phyloP scores from a whole-genome alignment of 2,329 filamentous ascomycete genomes.

The Penicillium sp. region DNA sequence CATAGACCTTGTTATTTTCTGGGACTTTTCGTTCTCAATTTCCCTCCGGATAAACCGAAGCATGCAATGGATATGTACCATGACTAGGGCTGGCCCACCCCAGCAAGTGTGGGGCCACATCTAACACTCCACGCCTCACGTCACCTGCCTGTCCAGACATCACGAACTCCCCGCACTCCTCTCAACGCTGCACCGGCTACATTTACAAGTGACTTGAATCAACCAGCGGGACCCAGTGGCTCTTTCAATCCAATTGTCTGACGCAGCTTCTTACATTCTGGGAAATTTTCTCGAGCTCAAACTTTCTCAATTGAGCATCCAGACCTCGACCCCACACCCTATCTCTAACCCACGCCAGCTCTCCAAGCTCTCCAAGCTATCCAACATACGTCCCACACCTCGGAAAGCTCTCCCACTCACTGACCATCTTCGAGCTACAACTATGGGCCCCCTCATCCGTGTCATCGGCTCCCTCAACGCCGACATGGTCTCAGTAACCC shows the following conservation, averaged over 20 bases:
- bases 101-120: neutral
- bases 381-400: neutral
- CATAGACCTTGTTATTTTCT: too few species aligned
- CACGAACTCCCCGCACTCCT: neutral
- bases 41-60: too few species aligned
- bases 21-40: too few species aligned
- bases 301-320: neutral
- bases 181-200: neutral
- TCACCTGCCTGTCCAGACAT: neutral
- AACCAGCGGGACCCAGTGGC: neutral
- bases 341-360: too few species aligned
- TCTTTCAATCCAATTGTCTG: neutral
- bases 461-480: conserved; percentile 93
- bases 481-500: conserved; percentile 85
- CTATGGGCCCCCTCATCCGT: conserved; percentile 62
- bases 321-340: neutral
- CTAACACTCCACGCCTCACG: neutral
- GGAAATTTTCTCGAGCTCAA: neutral
- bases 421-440: neutral
- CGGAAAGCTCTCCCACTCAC: neutral
- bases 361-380: neutral
- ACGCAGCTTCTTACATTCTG: neutral
- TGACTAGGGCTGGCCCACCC: neutral
- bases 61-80: too few species aligned
- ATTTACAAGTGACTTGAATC: neutral